phyloP scores from a whole-genome alignment of 805 yeast species.

The Kodamaea restingae region DNA sequence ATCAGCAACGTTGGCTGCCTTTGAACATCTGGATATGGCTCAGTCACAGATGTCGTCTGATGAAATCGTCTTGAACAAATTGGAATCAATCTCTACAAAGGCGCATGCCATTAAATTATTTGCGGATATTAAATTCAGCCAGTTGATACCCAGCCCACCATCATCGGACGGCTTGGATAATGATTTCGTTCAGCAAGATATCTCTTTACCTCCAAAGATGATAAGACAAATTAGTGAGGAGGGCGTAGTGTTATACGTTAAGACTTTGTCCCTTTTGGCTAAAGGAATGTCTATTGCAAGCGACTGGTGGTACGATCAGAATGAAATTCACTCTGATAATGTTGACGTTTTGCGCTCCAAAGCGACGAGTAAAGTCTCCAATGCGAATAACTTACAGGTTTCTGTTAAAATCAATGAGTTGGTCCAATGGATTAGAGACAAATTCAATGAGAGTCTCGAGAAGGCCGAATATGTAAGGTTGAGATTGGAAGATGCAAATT shows the following conservation, averaged over 20 bases:
- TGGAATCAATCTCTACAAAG: conserved; percentile 81
- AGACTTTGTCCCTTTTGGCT: conserved; percentile 76
- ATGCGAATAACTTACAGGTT: conserved; percentile 17
- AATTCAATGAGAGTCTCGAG: conserved; percentile 83
- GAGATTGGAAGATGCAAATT: conserved; percentile 49
- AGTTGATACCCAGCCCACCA: conserved; percentile 73
- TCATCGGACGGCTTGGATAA: conserved; percentile 40
- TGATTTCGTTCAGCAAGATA: conserved; percentile 34
- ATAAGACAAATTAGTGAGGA: conserved; percentile 69
- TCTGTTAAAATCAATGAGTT: conserved; percentile 53
- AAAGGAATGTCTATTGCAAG: conserved; percentile 83
- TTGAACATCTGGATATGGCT: conserved; percentile 8
- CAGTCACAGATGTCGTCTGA: conserved; percentile 22
- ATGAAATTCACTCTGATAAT: conserved; percentile 11
- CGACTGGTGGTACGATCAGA: conserved; percentile 76
- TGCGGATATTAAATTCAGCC: conserved; percentile 88
- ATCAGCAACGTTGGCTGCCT: conserved; percentile 18
- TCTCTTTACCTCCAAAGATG: conserved; percentile 53
- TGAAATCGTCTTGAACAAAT: conserved; percentile 37
- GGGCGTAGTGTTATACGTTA: conserved; percentile 80
- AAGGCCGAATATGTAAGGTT: conserved; percentile 77
- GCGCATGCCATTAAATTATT: conserved; percentile 84
- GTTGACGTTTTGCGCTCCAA: conserved; percentile 18
- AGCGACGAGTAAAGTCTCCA: conserved; percentile 12
- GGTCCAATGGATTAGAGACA: conserved; percentile 89